A percentile compares a stretch with the other conserved stretches of the same genome.
Evolutionary conservation across 2,329 filamentous ascomycete genomes (phyloP).

Genomic region (Pseudocercospora crystallina): DNA sequence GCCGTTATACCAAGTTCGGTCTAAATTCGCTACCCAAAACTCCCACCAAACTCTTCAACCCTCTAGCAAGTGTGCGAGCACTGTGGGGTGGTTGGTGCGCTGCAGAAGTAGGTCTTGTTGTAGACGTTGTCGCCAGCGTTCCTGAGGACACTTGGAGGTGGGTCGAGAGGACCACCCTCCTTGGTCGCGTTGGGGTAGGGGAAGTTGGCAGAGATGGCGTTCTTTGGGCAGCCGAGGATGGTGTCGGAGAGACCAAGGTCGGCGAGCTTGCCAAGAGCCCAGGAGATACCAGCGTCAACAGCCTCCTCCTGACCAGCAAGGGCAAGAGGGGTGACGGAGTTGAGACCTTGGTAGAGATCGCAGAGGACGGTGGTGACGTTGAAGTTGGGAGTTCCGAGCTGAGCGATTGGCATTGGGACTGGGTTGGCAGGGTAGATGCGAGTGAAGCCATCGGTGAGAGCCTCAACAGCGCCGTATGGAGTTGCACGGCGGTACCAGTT

Average conservation of each 20-base stretch:
- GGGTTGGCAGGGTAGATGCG: conserved; percentile 37
- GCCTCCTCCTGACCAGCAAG: conserved; percentile 30
- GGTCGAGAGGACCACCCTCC: conserved; percentile 33
- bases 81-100: conserved; percentile 28
- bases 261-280: conserved; percentile 35
- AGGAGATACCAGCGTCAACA: conserved; percentile 26
- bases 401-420: conserved; percentile 30
- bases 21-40: no score
- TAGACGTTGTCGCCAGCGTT: conserved; percentile 39
- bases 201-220: conserved; percentile 30
- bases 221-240: conserved; percentile 36
- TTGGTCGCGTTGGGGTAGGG: conserved; percentile 32
- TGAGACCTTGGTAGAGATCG: conserved; percentile 38
- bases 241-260: conserved; percentile 30
- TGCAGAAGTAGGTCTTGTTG: conserved; percentile 36
- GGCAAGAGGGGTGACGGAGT: conserved; percentile 37
- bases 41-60: no score
- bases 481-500: conserved; percentile 33
- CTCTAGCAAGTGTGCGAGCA: conserved; percentile 10
- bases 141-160: conserved; percentile 25
- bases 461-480: conserved; percentile 31
- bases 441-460: conserved; percentile 35
- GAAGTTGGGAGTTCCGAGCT: conserved; percentile 36
- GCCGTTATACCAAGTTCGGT: no score
- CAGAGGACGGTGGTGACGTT: conserved; percentile 35